phyloP scores from a whole-genome alignment of 2,329 filamentous ascomycete genomes.

The Teratosphaeriaceae sp. region DNA sequence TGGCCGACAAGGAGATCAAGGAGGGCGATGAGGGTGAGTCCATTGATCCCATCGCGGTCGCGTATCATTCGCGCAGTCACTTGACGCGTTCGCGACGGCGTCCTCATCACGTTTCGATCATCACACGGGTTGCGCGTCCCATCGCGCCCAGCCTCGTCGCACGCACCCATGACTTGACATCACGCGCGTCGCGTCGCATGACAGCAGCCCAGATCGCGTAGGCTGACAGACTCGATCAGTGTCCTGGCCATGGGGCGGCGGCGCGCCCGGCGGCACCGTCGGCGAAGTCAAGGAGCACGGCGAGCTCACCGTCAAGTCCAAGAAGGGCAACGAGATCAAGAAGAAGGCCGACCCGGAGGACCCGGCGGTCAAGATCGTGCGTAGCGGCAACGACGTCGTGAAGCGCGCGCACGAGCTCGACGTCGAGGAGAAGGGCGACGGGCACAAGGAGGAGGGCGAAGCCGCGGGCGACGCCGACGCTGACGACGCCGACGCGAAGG shows the following conservation, averaged over 20 bases:
- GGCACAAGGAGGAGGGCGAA: slow-evolving; percentile 31
- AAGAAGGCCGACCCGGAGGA: slow-evolving; percentile 56
- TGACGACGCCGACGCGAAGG: slow-evolving; percentile 21
- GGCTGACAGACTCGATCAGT: slow-evolving; percentile 36
- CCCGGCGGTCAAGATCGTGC: slow-evolving; percentile 53
- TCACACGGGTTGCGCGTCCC: background rate
- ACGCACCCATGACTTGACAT: background rate
- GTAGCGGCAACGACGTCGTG: slow-evolving; percentile 58
- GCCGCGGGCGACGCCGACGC: slow-evolving; percentile 19
- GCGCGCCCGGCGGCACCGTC: slow-evolving; percentile 51
- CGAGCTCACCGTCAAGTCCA: slow-evolving; percentile 46
- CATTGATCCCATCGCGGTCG: slow-evolving; percentile 7
- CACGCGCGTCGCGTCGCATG: background rate
- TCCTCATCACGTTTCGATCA: background rate
- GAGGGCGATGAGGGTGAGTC: slow-evolving; percentile 36
- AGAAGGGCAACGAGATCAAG: slow-evolving; percentile 58
- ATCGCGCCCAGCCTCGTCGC: slow-evolving; percentile 1
- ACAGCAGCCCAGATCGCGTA: background rate
- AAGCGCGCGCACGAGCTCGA: slow-evolving; percentile 56
- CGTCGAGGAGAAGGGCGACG: slow-evolving; percentile 43
- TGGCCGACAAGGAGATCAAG: slow-evolving; percentile 43
- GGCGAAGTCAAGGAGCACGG: slow-evolving; percentile 52
- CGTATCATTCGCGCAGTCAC: background rate
- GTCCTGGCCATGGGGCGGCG: slow-evolving; percentile 55
- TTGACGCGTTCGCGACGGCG: background rate